Conservation (phyloP, 305 asterid genomes). For the Solanum hybrid region DNA sequence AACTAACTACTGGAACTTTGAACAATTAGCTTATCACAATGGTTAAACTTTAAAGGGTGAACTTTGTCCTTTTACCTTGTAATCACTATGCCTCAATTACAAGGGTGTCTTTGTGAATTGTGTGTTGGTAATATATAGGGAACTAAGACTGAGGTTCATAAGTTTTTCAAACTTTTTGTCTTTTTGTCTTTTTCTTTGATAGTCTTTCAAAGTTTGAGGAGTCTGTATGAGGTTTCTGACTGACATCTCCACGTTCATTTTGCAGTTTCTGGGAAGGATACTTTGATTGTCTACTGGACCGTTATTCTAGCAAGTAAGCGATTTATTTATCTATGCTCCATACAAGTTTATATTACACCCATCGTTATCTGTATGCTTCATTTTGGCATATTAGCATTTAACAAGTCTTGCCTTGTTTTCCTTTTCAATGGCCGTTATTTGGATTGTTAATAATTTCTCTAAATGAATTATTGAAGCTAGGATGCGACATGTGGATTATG, state of each 20-base stretch:
- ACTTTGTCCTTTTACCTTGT: neutral
- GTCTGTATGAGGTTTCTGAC: neutral
- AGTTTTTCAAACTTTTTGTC: neutral
- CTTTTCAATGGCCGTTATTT: neutral
- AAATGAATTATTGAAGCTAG: neutral
- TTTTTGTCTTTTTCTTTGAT: neutral
- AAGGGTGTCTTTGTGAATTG: neutral
- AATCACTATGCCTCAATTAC: neutral
- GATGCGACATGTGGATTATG: neutral
- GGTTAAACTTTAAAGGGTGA: neutral
- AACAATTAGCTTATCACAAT: neutral
- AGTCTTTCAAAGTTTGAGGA: neutral
- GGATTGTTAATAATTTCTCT: conserved; percentile 1
- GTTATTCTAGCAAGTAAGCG: conserved; percentile 79
- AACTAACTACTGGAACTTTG: neutral
- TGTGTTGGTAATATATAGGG: neutral
- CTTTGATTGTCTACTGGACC: conserved; percentile 82
- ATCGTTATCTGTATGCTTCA: conserved; percentile 8
- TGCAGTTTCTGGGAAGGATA: conserved; percentile 98
- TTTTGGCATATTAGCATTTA: conserved; percentile 3
- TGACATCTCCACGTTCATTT: neutral
- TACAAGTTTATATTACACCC: neutral
- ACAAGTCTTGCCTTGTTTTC: conserved; percentile 1
- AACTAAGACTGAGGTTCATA: neutral
- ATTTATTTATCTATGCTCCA: neutral